Base-by-base conservation (phyloP, 192 early-diverging fungal species). In the Rhizophagus sp. region DNA sequence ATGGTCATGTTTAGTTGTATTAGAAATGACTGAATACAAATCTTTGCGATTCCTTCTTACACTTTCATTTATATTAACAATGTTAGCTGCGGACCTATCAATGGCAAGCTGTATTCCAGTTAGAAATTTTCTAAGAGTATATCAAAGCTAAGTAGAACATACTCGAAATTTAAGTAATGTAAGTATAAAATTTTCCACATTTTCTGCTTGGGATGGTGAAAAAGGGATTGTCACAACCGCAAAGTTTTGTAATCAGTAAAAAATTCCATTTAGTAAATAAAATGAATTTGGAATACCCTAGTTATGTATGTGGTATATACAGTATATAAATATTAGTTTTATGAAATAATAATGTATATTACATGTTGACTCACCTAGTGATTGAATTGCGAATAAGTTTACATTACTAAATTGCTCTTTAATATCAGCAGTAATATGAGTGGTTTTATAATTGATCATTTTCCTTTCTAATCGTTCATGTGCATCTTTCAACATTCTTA, bases 131-230 rank as follows among this genome's bases (percentile, higher is more conserved):
- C 12, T 62, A 15, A 13, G n/a, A n/a, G 13, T 62, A n/a, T 62
- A 62, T n/a, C 19, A n/a, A n/a, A n/a, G n/a, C 5, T 62, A 62
- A 24, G 24, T 19, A 19, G 24, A 19, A 62, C 62, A 62, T 62
- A 62, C 62, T 22, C 62, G 22, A 62, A 62, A 62, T 19, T 62
- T 62, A 24, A 62, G 62, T 62, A 62, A 62, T 19, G 62, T 62
- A 19, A 62, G 24, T 62, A 62, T 62, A 62, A 62, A 62, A 19
- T 62, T 19, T 62, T 62, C 62, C 62, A 62, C 62, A 62, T 62
- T 24, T 62, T 62, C 3, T 19, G 62, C 62, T 62, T 62, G 62
- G 24, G 62, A 62, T 12, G 62, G 17, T 24, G 62, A 62, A 62
- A 62, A 62, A 22, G 62, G 24, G 5, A 39, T 39, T 39, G 36